Percentiles rank a stretch among this genome's conserved stretches.
These are phyloP conservation scores for Coemansia umbellata DNA, from an alignment of 192 early-diverging fungal genomes.

Conservation along the genomic window DNA sequence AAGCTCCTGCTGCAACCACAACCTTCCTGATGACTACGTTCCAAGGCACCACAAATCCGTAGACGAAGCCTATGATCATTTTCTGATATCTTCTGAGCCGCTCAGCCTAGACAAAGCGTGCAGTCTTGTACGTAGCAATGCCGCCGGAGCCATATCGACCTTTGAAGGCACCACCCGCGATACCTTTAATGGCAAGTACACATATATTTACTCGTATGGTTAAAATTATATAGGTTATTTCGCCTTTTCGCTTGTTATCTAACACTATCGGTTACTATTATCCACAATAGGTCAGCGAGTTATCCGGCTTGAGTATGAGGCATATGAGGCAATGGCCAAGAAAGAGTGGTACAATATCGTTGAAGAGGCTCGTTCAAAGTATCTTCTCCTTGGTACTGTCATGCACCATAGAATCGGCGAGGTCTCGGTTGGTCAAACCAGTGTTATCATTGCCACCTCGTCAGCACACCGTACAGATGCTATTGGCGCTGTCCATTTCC, in stretches of 20 bases:
- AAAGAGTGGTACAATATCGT: constrained; percentile 64
- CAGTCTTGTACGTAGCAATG: constrained; percentile 60
- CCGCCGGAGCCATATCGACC: constrained; percentile 82
- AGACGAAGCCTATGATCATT: constrained; percentile 32
- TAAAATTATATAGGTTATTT: background rate
- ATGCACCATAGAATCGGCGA: constrained; percentile 78
- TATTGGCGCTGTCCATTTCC: constrained; percentile 68
- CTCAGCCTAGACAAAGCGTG: constrained; percentile 59
- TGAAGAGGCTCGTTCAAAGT: constrained; percentile 59
- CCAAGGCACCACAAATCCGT: constrained; percentile 27
- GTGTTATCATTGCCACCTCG: constrained; percentile 77
- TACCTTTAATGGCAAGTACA: constrained; percentile 66
- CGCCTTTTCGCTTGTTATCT: background rate
- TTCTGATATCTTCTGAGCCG: constrained; percentile 54
- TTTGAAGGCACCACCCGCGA: constrained; percentile 87
- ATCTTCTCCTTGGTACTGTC: constrained; percentile 62
- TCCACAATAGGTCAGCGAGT: constrained; percentile 59
- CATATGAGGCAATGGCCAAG: constrained; percentile 83
- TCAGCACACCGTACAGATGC: constrained; percentile 77
- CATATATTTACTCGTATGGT: background rate
- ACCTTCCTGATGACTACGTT: constrained; percentile 24
- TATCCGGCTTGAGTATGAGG: constrained; percentile 74
- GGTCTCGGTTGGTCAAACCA: constrained; percentile 75
- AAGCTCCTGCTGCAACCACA: constrained; percentile 35
- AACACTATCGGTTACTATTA: no score